Evolutionary conservation across 1,139 yeast species (phyloP).

Genomic region (Ogataea hybrid): DNA sequence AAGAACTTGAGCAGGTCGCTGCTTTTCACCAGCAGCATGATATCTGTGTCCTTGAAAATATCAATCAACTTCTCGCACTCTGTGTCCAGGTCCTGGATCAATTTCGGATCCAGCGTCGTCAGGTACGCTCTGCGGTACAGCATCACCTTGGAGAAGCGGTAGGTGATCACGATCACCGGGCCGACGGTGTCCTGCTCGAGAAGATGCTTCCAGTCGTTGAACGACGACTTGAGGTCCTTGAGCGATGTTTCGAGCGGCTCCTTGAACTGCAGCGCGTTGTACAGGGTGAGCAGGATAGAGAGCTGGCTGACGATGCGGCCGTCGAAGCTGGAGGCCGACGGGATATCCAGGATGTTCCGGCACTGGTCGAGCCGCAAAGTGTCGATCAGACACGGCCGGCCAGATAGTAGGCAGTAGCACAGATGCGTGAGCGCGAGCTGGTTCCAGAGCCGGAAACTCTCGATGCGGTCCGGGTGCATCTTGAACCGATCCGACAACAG

Average conservation of each 20-base stretch:
- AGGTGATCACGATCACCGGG: conserved; percentile 15
- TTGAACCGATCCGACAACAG: conserved; percentile 25
- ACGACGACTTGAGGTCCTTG: conserved; percentile 22
- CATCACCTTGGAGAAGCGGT: conserved; percentile 24
- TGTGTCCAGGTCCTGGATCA: not conserved
- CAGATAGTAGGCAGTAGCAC: conserved; percentile 64
- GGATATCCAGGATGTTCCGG: conserved; percentile 58
- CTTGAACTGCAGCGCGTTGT: conserved; percentile 53
- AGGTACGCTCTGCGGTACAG: conserved; percentile 23
- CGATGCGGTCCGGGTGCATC: conserved; percentile 25
- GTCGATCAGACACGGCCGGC: conserved; percentile 74
- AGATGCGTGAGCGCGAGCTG: conserved; percentile 70
- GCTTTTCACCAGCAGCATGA: conserved; percentile 6
- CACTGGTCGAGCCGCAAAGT: conserved; percentile 62
- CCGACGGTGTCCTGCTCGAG: conserved; percentile 21
- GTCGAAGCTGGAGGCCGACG: conserved; percentile 72
- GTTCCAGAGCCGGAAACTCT: conserved; percentile 63
- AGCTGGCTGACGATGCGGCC: conserved; percentile 81
- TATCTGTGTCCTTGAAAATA: conserved; percentile 2
- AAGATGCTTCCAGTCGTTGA: conserved; percentile 26
- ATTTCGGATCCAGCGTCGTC: conserved; percentile 11
- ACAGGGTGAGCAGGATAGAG: conserved; percentile 57
- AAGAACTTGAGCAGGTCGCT: conserved; percentile 14
- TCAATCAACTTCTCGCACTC: conserved; percentile 13
- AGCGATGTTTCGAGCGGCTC: conserved; percentile 25